Conservation (phyloP, 2,329 filamentous ascomycete species). For the Tolypocladium cylindrosporum region DNA sequence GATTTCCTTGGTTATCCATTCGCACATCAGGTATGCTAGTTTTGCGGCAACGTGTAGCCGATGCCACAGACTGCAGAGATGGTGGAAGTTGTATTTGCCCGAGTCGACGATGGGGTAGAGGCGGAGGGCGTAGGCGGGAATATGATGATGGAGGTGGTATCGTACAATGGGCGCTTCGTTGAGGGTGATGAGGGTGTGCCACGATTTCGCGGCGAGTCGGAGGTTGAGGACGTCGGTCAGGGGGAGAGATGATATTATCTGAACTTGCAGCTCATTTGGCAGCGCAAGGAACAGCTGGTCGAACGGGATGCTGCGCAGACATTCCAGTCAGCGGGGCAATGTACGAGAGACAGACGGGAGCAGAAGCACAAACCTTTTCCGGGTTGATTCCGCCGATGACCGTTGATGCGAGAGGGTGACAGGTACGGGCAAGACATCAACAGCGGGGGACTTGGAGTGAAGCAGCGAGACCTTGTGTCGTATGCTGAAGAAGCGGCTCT, state of each 20-base stretch:
- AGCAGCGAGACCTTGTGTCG: conserved; percentile 27
- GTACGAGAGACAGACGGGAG: not conserved
- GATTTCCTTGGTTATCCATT: conserved; percentile 56
- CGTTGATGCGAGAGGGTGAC: conserved; percentile 6
- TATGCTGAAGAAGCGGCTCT: conserved; percentile 30
- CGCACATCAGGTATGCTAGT: conserved; percentile 49
- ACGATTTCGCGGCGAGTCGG: conserved; percentile 46
- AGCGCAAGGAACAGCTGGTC: conserved; percentile 48
- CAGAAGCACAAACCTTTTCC: conserved; percentile 19
- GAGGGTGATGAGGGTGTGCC: conserved; percentile 47
- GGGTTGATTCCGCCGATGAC: conserved; percentile 15
- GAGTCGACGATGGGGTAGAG: conserved; percentile 46
- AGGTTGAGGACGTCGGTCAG: conserved; percentile 51
- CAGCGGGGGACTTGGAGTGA: conserved; percentile 20
- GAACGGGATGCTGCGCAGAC: conserved; percentile 31
- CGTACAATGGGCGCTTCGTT: conserved; percentile 53
- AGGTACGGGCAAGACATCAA: conserved; percentile 7
- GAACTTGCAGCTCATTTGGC: conserved; percentile 52
- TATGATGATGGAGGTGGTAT: conserved; percentile 48
- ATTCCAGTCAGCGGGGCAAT: conserved; percentile 9
- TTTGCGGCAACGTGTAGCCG: conserved; percentile 55
- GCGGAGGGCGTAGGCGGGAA: conserved; percentile 49
- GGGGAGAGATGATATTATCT: conserved; percentile 50
- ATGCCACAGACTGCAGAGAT: conserved; percentile 56
- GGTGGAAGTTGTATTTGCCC: conserved; percentile 43